A percentile compares a stretch with the other conserved stretches of the same genome.
phyloP scores from a whole-genome alignment of 306 rosid genomes.

The Fragaria iinumae region DNA sequence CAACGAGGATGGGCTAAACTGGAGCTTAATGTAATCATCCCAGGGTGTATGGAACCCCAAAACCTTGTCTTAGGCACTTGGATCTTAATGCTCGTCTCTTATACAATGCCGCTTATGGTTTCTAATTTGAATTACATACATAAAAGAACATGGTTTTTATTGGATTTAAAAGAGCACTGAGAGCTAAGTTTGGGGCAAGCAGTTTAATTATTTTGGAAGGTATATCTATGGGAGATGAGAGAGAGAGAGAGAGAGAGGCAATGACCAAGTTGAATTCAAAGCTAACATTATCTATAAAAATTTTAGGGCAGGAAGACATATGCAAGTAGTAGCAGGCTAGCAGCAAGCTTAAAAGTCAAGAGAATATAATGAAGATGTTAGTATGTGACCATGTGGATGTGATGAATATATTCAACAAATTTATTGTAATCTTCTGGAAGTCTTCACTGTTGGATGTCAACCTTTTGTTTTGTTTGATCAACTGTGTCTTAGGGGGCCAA shows the following conservation, averaged over 20 bases:
- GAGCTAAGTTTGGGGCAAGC: not conserved
- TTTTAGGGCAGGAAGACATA: too few relatives aligned
- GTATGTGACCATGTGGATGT: not conserved
- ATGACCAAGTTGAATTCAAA: not conserved
- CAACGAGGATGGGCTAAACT: conserved; percentile 11
- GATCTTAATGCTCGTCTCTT: conserved; percentile 2
- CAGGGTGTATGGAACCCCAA: conserved; percentile 21
- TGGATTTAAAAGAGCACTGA: not conserved
- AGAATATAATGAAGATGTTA: not conserved
- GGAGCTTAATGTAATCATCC: conserved; percentile 11
- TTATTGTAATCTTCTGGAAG: not conserved
- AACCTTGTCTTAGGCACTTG: conserved; percentile 20
- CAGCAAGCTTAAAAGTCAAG: not conserved
- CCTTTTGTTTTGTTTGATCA: too few relatives aligned
- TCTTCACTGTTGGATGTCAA: not conserved
- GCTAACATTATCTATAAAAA: not conserved
- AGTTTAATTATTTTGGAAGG: not conserved
- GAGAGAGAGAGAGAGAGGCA: not conserved
- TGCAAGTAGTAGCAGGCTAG: not conserved
- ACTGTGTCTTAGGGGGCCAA: too few relatives aligned
- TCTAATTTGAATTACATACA: not conserved
- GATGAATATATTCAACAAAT: not conserved
- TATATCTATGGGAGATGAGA: too few relatives aligned
- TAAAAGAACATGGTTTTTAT: not conserved
- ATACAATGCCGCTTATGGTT: not conserved